Evolutionary conservation across 2,329 filamentous ascomycete genomes (phyloP).

Genomic region (Clarireedia monteithiana): DNA sequence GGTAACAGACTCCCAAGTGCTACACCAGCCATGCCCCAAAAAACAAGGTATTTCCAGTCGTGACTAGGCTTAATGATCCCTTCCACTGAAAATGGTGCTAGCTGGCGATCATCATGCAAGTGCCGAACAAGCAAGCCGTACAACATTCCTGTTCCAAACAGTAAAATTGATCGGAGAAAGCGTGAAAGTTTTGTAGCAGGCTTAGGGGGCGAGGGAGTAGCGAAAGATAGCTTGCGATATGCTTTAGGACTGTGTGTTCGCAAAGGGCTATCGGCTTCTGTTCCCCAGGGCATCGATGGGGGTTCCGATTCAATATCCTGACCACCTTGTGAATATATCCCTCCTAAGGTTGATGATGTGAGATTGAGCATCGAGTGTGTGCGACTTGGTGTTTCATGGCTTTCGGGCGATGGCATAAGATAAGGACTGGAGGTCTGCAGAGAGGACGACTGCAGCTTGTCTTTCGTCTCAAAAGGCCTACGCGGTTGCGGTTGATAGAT

Average conservation of each 20-base stretch:
- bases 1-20: constrained; percentile 72
- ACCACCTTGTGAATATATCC: constrained; percentile 73
- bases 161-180: constrained; percentile 53
- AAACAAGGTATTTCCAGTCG: constrained; percentile 61
- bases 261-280: constrained; percentile 63
- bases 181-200: constrained; percentile 31
- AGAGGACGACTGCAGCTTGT: constrained; percentile 28
- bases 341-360: constrained; percentile 80
- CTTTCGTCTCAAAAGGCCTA: constrained; percentile 58
- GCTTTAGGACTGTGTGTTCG: constrained; percentile 1
- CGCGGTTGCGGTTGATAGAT: constrained; percentile 64
- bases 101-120: constrained; percentile 61
- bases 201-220: constrained; percentile 25
- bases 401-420: constrained; percentile 42
- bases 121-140: constrained; percentile 79
- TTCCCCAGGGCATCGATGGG: constrained; percentile 67
- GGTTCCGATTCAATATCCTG: constrained; percentile 45
- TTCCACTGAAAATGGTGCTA: constrained; percentile 51
- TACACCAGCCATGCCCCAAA: constrained; percentile 79
- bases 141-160: constrained; percentile 72
- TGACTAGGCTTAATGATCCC: constrained; percentile 35
- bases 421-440: constrained; percentile 46
- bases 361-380: constrained; percentile 78
- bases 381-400: constrained; percentile 56
- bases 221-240: constrained; percentile 10